phyloP scores from a whole-genome alignment of 2,329 filamentous ascomycete species.

The Aspergillus intermedius region DNA sequence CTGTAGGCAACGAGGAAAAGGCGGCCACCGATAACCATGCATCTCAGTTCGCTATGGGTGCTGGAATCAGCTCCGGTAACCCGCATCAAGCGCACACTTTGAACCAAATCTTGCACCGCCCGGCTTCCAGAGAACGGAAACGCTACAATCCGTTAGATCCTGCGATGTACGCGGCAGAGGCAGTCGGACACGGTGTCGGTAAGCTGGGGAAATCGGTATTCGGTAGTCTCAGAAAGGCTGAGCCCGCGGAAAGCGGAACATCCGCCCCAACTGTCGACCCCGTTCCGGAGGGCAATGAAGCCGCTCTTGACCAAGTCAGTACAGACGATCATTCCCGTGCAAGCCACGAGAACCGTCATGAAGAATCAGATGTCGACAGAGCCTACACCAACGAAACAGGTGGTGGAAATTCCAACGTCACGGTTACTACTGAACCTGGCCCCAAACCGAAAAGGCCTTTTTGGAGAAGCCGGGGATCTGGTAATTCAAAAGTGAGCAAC shows the following conservation, averaged over 20 bases:
- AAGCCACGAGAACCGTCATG: background rate
- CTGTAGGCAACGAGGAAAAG: slow-evolving; percentile 39
- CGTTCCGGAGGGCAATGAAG: slow-evolving; percentile 11
- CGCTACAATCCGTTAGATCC: slow-evolving; percentile 35
- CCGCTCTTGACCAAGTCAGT: background rate
- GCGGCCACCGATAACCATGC: slow-evolving; percentile 46
- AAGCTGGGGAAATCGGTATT: slow-evolving; percentile 41
- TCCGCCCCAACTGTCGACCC: slow-evolving; percentile 31
- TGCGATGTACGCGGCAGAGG: slow-evolving; percentile 46
- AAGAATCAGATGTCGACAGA: slow-evolving; percentile 2
- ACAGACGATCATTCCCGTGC: background rate
- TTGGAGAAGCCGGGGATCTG: slow-evolving; percentile 28
- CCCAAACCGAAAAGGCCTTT: slow-evolving; percentile 22
- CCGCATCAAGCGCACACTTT: slow-evolving; percentile 51
- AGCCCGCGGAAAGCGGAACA: slow-evolving; percentile 29
- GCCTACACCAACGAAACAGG: slow-evolving; percentile 5
- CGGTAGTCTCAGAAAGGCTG: slow-evolving; percentile 37
- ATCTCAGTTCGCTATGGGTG: slow-evolving; percentile 39
- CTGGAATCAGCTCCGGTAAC: slow-evolving; percentile 51
- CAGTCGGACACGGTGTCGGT: slow-evolving; percentile 44
- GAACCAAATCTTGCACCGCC: slow-evolving; percentile 36
- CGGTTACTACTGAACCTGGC: slow-evolving; percentile 1
- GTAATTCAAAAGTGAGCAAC: slow-evolving; percentile 20
- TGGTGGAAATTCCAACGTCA: background rate
- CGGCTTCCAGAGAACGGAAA: slow-evolving; percentile 12